Base-by-base conservation (phyloP, 2,329 filamentous ascomycete species). In the Pleoardoris graminearum region DNA sequence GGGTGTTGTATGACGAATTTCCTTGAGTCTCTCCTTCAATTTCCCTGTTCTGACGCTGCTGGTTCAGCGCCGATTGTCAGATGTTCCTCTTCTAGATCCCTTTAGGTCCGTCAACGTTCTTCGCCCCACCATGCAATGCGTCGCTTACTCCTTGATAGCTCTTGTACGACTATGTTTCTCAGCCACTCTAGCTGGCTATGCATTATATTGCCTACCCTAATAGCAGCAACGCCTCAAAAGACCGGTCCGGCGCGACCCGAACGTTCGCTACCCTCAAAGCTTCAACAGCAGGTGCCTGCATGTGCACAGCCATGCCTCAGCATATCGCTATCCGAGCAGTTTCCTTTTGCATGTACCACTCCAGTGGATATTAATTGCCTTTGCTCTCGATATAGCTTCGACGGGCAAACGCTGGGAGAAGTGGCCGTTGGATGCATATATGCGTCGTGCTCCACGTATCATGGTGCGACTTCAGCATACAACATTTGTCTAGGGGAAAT, bases 161-260 rank as follows among this genome's bases (percentile, higher is more conserved):
- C 52, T n/a, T 70, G 70, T 72, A 72, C 64, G 60, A 70, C 58
- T 74, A 74, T 74, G 71, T 64, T 69, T 66, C 55, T 71, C 60
- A 66, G 70, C 65, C 68, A 66, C 65, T 58, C 65, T 50, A 66
- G 65, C 66, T 67, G 67, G 65, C 63, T 71, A 68, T 72, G 66
- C 65, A 67, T 70, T 52, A 59, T 68, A 59, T 66, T 65, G 61
- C 65, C 68, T 61, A 61, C 68, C 46, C 46, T 72, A 66, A 69
- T 70, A 54, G 57, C 63, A 61, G 66, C 69, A 53, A 63, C 60
- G 54, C 65, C 69, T 35, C 62, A 68, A 41, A 55, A 59, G 44
- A 57, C 65, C 53, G 56, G 56, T 53, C 57, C 64, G 36, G 62
- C 62, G 53, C 54, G 59, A 56, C 48, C 43, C 60, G 56, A 55